phyloP scores from a whole-genome alignment of 495 filamentous ascomycete genomes.

The Aspergillus homomorphus region DNA sequence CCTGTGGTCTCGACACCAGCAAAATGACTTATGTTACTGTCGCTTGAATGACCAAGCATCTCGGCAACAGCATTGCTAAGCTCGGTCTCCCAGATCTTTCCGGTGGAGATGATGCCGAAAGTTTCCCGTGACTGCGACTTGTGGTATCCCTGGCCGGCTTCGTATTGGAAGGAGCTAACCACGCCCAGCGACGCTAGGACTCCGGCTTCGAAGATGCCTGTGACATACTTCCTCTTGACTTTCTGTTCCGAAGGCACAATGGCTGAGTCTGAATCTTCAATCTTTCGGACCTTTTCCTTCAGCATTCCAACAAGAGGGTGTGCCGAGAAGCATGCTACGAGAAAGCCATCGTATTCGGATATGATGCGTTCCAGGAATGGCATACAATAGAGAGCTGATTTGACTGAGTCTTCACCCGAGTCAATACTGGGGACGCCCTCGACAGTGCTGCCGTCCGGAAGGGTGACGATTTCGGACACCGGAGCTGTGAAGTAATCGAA shows the following conservation, averaged over 20 bases:
- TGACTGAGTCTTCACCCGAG: conserved; percentile 47
- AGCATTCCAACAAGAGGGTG: conserved; percentile 75
- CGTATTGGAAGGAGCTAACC: conserved; percentile 42
- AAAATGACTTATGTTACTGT: conserved; percentile 46
- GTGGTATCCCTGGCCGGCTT: conserved; percentile 17
- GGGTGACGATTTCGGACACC: conserved; percentile 22
- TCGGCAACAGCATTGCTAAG: conserved; percentile 58
- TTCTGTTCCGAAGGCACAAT: conserved; percentile 6
- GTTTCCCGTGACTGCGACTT: conserved; percentile 44
- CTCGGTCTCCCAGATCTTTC: conserved; percentile 74
- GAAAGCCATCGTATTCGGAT: conserved; percentile 64
- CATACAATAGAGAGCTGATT: conserved; percentile 55
- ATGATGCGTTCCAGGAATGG: conserved; percentile 50
- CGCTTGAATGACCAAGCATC: conserved; percentile 48
- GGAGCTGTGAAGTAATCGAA: conserved; percentile 59
- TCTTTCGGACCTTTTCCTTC: conserved; percentile 33
- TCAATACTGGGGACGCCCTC: conserved; percentile 46
- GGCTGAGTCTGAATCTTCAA: conserved; percentile 19
- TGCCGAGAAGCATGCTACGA: conserved; percentile 85
- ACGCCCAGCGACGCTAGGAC: conserved; percentile 54
- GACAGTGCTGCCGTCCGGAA: conserved; percentile 27
- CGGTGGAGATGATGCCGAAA: conserved; percentile 91
- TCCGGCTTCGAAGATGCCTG: conserved; percentile 86
- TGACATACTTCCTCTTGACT: conserved; percentile 53
- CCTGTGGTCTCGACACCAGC: conserved; percentile 83